Percentiles rank a stretch among this genome's conserved stretches.
Evolutionary conservation across 2,329 filamentous ascomycete species (phyloP).

Genomic region (Fusarium tuaranense): DNA sequence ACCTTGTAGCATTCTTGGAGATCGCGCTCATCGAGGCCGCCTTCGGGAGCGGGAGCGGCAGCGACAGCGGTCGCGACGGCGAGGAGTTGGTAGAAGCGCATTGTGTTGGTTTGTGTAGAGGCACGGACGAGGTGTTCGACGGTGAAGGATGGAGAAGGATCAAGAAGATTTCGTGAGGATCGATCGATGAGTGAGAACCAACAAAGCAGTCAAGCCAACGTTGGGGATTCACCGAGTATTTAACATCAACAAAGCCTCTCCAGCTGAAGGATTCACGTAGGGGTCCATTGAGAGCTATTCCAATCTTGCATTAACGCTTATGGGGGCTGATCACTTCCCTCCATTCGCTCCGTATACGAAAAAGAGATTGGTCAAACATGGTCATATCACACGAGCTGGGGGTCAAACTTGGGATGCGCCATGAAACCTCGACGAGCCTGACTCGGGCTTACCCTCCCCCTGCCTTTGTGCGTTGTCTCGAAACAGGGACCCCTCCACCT

Average conservation of each 20-base stretch:
- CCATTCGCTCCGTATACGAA: background rate
- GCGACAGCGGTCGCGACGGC: constrained; percentile 21
- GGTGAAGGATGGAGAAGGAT: background rate
- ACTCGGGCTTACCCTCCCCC: background rate
- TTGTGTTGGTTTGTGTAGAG: background rate
- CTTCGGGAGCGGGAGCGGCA: constrained; percentile 12
- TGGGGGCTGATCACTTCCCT: background rate
- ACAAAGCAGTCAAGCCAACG: background rate
- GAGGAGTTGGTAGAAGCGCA: constrained; percentile 15
- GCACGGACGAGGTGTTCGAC: background rate
- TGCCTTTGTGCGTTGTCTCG: background rate
- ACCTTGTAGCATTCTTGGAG: constrained; percentile 34
- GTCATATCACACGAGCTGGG: background rate
- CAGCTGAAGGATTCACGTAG: background rate
- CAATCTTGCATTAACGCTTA: background rate
- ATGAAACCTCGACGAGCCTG: background rate
- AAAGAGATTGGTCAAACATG: background rate
- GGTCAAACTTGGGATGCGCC: background rate
- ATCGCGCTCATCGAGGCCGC: constrained; percentile 32
- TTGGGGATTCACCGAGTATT: background rate
- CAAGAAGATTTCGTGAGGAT: background rate
- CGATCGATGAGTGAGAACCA: background rate
- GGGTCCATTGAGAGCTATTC: background rate
- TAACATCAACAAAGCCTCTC: background rate
- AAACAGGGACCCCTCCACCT: background rate